These are phyloP conservation scores for Schizosaccharomyces lindneri DNA, from an alignment of 805 yeast species.

Conservation along the genomic window DNA sequence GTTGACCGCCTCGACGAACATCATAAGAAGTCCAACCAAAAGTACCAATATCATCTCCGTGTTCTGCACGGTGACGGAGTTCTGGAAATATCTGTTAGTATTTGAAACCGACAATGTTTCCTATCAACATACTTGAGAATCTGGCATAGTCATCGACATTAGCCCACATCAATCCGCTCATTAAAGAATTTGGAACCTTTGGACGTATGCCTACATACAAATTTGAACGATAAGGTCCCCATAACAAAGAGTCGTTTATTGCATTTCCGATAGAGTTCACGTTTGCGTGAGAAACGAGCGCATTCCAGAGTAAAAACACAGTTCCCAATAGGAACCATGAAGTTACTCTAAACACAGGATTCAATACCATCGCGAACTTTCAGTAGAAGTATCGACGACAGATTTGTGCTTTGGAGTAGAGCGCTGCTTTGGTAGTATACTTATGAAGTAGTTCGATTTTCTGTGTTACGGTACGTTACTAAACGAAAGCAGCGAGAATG, in stretches of 20 bases:
- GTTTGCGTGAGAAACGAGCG: neutral
- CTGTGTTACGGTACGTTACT: no score
- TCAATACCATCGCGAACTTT: no score
- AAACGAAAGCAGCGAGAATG: no score
- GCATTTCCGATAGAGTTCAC: constrained; percentile 7
- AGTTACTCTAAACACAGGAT: neutral
- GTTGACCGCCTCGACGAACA: constrained; percentile 67
- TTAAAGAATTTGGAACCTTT: constrained; percentile 44
- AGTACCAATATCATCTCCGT: constrained; percentile 37
- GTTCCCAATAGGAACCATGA: neutral
- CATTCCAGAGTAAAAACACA: neutral
- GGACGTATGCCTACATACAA: constrained; percentile 73
- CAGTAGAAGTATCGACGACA: no score
- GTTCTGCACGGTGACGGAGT: constrained; percentile 49
- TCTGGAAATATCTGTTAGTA: neutral
- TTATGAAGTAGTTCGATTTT: no score
- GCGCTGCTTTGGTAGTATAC: no score
- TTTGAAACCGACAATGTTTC: neutral
- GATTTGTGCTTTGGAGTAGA: no score
- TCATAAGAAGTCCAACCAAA: constrained; percentile 80
- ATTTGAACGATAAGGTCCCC: constrained; percentile 90
- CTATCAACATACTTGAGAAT: constrained; percentile 18
- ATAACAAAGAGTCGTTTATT: constrained; percentile 30
- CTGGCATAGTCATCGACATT: constrained; percentile 33
- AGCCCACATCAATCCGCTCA: constrained; percentile 77